These are phyloP conservation scores for Syncephalis fuscata DNA, from an alignment of 371 early-diverging fungal genomes.

Conservation along the genomic window DNA sequence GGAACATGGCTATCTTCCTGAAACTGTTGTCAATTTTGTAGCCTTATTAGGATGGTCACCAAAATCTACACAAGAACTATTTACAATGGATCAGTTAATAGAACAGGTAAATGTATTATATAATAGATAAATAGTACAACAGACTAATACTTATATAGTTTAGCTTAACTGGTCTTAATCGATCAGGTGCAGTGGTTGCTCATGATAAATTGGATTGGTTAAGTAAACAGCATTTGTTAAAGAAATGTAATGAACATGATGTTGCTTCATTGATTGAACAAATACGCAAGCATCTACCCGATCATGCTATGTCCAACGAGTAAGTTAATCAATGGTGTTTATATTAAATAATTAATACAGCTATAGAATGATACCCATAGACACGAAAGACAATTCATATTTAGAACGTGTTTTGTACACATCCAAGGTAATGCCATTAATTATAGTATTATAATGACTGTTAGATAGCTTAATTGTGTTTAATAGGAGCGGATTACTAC, in stretches of 20 bases:
- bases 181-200: slow-evolving; percentile 59
- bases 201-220: slow-evolving; percentile 68
- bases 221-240: slow-evolving; percentile 58
- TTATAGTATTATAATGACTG: not conserved
- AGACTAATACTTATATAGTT: slow-evolving; percentile 24
- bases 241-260: slow-evolving; percentile 21
- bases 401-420: not conserved
- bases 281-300: no score
- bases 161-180: slow-evolving; percentile 44
- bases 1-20: slow-evolving; percentile 71
- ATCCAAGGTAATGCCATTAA: not conserved
- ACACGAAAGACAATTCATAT: not conserved
- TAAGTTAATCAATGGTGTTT: slow-evolving; percentile 17
- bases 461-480: not conserved
- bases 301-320: slow-evolving; percentile 9
- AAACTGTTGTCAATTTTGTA: slow-evolving; percentile 76
- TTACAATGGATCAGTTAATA: slow-evolving; percentile 44
- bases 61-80: slow-evolving; percentile 30
- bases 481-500: slow-evolving; percentile 33
- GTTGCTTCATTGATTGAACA: no score
- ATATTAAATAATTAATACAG: slow-evolving; percentile 14
- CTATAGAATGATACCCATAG: slow-evolving; percentile 8
- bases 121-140: not conserved
- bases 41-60: slow-evolving; percentile 80
- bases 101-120: slow-evolving; percentile 23